Base-by-base conservation (phyloP, 768 basidiomycete species). In the Lactarius akahatsu region DNA sequence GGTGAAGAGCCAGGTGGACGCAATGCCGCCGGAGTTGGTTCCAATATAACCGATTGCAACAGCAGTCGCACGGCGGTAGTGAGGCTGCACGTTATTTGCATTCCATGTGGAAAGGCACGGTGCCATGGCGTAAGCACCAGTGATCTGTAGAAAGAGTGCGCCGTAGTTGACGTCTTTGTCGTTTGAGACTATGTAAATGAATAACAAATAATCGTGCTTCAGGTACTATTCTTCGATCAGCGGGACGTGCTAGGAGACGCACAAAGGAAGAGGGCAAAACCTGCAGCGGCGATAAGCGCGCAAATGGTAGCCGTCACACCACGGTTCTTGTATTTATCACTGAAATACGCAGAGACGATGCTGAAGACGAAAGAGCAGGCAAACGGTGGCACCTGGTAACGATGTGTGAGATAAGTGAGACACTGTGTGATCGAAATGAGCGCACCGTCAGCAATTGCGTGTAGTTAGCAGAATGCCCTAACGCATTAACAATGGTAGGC, bases 41-140 rank as follows among this genome's bases (percentile, higher is more conserved):
- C 55, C 58, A 34, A 73, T 65, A 59, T 73, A 73, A 2, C 70
- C 72, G 34, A 73, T 6, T 36, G 74, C 72, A 59, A 76, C 72
- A 15, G 72, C 73, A 3, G 76, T 74, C 8, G 71, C 72, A n/a
- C 75, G 70, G 43, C 73, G 71, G 69, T 74, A 75, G 69, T 69
- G 74, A 7, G 75, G 75, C 30, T 75, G 73, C 18, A 76, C 68
- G 64, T 76, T 76, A 64, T 76, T 76, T 34, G 75, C 57, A 57
- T 66, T 70, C 74, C 74, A 76, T 8, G 74, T 72, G 18, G 70
- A 65, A 34, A 71, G 63, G 41, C 71, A 57, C 18, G 74, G 72
- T n/a, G 76, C 71, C 30, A 70, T 56, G 30, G 66, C 71, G 47
- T 76, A 76, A 16, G 59, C 66, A 30, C 76, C 76, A 38, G 72